phyloP scores from a whole-genome alignment of 2,329 filamentous ascomycete genomes.

The Nothopassalora personata region DNA sequence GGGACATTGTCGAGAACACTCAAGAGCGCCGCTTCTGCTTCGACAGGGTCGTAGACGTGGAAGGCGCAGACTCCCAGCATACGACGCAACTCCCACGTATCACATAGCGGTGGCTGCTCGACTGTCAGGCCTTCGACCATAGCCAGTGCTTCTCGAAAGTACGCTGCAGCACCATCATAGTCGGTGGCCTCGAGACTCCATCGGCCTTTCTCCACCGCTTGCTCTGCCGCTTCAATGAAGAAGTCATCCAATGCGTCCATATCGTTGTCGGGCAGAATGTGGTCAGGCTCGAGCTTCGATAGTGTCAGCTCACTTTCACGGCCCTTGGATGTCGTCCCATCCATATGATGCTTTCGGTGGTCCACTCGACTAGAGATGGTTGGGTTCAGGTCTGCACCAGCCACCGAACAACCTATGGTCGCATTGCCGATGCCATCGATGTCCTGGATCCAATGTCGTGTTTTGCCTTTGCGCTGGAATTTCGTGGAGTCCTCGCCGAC shows the following conservation, averaged over 20 bases:
- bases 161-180: constrained; percentile 24
- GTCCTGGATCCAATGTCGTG: constrained; percentile 7
- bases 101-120: constrained; percentile 21
- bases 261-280: constrained; percentile 3
- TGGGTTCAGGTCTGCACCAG: constrained; percentile 1
- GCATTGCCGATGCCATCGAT: constrained; percentile 6
- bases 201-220: constrained; percentile 26
- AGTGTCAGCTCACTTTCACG: neutral
- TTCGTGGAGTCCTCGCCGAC: neutral
- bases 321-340: neutral
- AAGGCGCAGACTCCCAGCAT: constrained; percentile 28
- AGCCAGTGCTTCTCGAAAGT: constrained; percentile 26
- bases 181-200: constrained; percentile 23
- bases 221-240: constrained; percentile 26
- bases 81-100: constrained; percentile 26
- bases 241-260: constrained; percentile 24
- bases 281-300: neutral
- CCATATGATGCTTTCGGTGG: neutral
- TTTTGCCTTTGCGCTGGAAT: constrained; percentile 1
- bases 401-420: neutral
- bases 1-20: constrained; percentile 16
- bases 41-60: constrained; percentile 18
- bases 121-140: constrained; percentile 22
- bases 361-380: neutral
- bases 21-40: constrained; percentile 25